phyloP scores from a whole-genome alignment of 768 basidiomycete genomes.

The Vararia minispora region DNA sequence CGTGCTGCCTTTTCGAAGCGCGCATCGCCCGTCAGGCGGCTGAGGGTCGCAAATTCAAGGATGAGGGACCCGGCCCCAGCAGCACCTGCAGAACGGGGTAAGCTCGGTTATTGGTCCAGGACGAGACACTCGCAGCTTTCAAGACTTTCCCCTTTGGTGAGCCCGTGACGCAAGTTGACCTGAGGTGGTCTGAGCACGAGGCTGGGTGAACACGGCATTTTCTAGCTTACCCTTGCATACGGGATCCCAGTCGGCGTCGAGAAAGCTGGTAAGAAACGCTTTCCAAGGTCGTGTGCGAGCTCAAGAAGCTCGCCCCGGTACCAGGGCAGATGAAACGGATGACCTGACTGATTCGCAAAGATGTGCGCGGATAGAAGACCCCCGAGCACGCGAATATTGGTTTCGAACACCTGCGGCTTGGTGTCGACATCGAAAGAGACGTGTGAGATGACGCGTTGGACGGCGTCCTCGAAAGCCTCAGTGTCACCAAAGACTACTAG shows the following conservation, averaged over 20 bases:
- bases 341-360: slow-evolving; percentile 55
- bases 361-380: slow-evolving; percentile 81
- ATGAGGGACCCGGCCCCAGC: slow-evolving; percentile 91
- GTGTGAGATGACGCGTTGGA: slow-evolving; percentile 68
- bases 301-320: slow-evolving; percentile 71
- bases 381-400: slow-evolving; percentile 88
- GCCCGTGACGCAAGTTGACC: slow-evolving; percentile 78
- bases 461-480: slow-evolving; percentile 71
- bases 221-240: slow-evolving; percentile 61
- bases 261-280: slow-evolving; percentile 84
- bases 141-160: slow-evolving; percentile 60
- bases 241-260: slow-evolving; percentile 86
- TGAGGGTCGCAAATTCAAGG: slow-evolving; percentile 88
- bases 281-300: slow-evolving; percentile 80
- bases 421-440: slow-evolving; percentile 91
- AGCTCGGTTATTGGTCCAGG: neutral
- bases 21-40: slow-evolving; percentile 81
- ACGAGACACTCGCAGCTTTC: slow-evolving; percentile 64
- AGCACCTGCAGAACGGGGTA: slow-evolving; percentile 40
- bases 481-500: slow-evolving; percentile 81
- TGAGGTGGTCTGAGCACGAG: slow-evolving; percentile 19
- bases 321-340: slow-evolving; percentile 72
- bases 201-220: slow-evolving; percentile 4
- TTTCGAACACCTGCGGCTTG: slow-evolving; percentile 97
- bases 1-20: slow-evolving; percentile 85